These are phyloP conservation scores for Boletellus ananas DNA, from an alignment of 768 basidiomycete species.

Conservation along the genomic window DNA sequence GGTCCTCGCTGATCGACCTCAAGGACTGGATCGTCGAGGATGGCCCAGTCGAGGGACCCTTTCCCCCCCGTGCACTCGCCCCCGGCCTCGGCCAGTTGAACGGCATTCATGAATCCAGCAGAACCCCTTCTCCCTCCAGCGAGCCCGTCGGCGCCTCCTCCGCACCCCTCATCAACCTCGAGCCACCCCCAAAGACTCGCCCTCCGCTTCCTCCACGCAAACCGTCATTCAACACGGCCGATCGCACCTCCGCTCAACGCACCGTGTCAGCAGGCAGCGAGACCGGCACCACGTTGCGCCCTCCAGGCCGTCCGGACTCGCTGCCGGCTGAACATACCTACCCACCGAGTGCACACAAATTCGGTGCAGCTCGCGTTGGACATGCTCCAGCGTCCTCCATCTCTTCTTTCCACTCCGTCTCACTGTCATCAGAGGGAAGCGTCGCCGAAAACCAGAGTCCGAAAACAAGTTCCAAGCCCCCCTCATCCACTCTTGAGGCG, in stretches of 20 bases:
- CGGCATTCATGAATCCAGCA: slow-evolving; percentile 17
- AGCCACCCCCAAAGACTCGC: slow-evolving; percentile 44
- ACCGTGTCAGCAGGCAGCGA: slow-evolving; percentile 16
- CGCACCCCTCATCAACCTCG: slow-evolving; percentile 53
- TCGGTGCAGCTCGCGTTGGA: slow-evolving; percentile 32
- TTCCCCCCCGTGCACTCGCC: slow-evolving; percentile 9
- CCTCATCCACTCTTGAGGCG: slow-evolving; percentile 46
- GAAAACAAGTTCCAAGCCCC: slow-evolving; percentile 30
- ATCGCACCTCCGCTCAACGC: slow-evolving; percentile 34
- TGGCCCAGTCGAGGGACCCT: slow-evolving; percentile 35
- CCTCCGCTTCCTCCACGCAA: slow-evolving; percentile 70
- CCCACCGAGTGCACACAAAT: slow-evolving; percentile 40
- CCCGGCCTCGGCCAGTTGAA: slow-evolving; percentile 14
- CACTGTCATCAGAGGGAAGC: slow-evolving; percentile 63
- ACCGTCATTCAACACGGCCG: slow-evolving; percentile 49
- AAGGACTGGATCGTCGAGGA: slow-evolving; percentile 73
- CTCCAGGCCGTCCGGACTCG: slow-evolving; percentile 42
- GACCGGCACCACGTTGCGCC: slow-evolving; percentile 16
- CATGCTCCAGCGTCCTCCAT: slow-evolving; percentile 68
- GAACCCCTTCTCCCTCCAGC: slow-evolving; percentile 23
- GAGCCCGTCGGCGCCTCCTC: slow-evolving; percentile 7
- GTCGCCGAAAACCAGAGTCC: slow-evolving; percentile 19
- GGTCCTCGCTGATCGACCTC: slow-evolving; percentile 63
- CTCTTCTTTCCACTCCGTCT: slow-evolving; percentile 82
- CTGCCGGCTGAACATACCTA: slow-evolving; percentile 59